phyloP scores from a whole-genome alignment of 2,329 filamentous ascomycete genomes.

The Pseudocercospora macadamiae region DNA sequence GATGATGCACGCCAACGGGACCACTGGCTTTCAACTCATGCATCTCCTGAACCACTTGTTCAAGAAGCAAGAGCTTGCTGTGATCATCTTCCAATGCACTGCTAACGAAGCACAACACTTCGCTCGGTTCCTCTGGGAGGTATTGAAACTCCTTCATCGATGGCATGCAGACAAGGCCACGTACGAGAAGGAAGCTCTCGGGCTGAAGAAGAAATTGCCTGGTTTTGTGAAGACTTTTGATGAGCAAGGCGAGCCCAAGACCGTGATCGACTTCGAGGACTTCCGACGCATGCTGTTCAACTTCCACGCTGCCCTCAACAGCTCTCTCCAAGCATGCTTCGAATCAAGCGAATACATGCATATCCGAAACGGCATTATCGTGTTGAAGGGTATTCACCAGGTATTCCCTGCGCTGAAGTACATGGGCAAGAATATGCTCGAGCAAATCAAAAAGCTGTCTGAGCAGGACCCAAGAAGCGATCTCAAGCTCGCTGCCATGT shows the following conservation, averaged over 20 bases:
- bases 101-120: conserved; percentile 89
- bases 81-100: conserved; percentile 86
- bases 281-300: conserved; percentile 85
- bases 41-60: conserved; percentile 84
- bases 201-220: conserved; percentile 64
- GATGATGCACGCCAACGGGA: conserved; percentile 80
- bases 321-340: conserved; percentile 79
- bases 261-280: conserved; percentile 78
- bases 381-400: conserved; percentile 78
- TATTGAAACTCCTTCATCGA: conserved; percentile 74
- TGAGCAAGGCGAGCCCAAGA: conserved; percentile 60
- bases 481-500: conserved; percentile 72
- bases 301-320: conserved; percentile 84
- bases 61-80: conserved; percentile 75
- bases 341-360: conserved; percentile 92
- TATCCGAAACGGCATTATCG: conserved; percentile 90
- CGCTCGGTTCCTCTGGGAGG: conserved; percentile 84
- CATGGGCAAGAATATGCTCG: conserved; percentile 72
- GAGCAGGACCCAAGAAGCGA: conserved; percentile 69
- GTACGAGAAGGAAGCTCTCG: conserved; percentile 83
- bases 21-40: conserved; percentile 84
- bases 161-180: conserved; percentile 80
- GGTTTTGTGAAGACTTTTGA: conserved; percentile 81
- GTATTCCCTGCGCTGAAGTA: conserved; percentile 89
- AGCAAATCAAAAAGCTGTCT: conserved; percentile 65